Evolutionary conservation across 2,329 filamentous ascomycete species (phyloP).

Genomic region (Cordyceps cicadae): DNA sequence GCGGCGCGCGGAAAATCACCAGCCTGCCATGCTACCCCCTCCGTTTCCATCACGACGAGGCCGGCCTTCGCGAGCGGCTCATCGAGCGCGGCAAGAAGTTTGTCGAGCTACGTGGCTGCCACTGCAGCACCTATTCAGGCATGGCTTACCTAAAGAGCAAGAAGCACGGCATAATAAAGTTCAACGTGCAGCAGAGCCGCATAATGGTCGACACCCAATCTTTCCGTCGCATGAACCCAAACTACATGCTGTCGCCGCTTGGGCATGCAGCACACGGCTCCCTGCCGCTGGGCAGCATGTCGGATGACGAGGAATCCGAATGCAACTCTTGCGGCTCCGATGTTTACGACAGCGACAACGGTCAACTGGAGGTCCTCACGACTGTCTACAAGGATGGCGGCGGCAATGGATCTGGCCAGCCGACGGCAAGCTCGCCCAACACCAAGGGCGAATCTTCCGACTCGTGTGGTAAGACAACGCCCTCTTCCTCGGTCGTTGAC

Average conservation of each 20-base stretch:
- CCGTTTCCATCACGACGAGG: conserved; percentile 67
- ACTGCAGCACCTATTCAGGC: conserved; percentile 75
- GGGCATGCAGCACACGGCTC: conserved; percentile 26
- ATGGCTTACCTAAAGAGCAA: conserved; percentile 81
- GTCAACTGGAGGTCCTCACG: conserved; percentile 36
- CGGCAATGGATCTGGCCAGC: not conserved
- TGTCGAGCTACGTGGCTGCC: conserved; percentile 68
- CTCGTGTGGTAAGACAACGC: conserved; percentile 6
- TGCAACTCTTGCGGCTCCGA: conserved; percentile 33
- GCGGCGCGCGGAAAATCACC: conserved; percentile 74
- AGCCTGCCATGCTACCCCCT: conserved; percentile 70
- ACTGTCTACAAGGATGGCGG: conserved; percentile 41
- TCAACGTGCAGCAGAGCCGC: conserved; percentile 78
- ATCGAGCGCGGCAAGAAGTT: conserved; percentile 81
- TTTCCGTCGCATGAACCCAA: conserved; percentile 77
- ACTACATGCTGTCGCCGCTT: conserved; percentile 70
- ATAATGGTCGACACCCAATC: conserved; percentile 82
- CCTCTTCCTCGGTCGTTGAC: not conserved
- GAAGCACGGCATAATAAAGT: conserved; percentile 47
- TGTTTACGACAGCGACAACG: conserved; percentile 31
- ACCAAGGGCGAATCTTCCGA: conserved; percentile 13
- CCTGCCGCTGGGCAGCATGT: conserved; percentile 55
- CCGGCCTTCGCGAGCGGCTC: conserved; percentile 54
- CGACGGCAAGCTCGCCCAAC: conserved; percentile 9
- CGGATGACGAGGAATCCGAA: conserved; percentile 35